Evolutionary conservation across 2,329 filamentous ascomycete species (phyloP).

Genomic region (Cladosporium sp.): DNA sequence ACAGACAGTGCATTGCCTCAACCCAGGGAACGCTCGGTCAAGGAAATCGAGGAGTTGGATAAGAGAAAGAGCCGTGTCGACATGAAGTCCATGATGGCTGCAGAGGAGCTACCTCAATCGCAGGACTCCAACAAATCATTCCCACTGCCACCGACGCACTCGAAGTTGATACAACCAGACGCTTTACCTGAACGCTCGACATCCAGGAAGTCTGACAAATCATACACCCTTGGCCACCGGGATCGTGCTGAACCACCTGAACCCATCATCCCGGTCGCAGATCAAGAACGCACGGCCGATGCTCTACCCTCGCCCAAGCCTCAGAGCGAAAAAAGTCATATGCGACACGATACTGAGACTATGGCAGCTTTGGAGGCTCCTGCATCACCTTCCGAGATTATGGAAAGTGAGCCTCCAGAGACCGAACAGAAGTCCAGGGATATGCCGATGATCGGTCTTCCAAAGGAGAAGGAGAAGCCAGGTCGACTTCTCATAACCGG

Average conservation of each 20-base stretch:
- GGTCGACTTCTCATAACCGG: slow-evolving; percentile 13
- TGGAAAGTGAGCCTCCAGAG: background rate
- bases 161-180: background rate
- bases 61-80: slow-evolving; percentile 20
- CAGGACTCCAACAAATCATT: background rate
- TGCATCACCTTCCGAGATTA: background rate
- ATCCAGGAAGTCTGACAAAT: background rate
- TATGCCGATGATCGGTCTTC: slow-evolving; percentile 9
- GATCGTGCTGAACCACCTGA: background rate
- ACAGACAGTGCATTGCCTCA: background rate
- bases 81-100: slow-evolving; percentile 18
- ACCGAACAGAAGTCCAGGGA: slow-evolving; percentile 18
- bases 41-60: slow-evolving; percentile 16
- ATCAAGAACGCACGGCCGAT: background rate
- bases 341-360: background rate
- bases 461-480: slow-evolving; percentile 9
- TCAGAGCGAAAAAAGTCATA: background rate
- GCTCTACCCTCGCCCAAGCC: background rate
- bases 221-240: background rate
- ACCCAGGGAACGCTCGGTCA: background rate
- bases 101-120: background rate
- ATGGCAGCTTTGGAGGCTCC: slow-evolving; percentile 10
- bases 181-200: background rate
- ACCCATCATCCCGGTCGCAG: background rate
- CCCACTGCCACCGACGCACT: background rate